phyloP scores from a whole-genome alignment of 345 rosid species.

The Gossypium longicalyx region DNA sequence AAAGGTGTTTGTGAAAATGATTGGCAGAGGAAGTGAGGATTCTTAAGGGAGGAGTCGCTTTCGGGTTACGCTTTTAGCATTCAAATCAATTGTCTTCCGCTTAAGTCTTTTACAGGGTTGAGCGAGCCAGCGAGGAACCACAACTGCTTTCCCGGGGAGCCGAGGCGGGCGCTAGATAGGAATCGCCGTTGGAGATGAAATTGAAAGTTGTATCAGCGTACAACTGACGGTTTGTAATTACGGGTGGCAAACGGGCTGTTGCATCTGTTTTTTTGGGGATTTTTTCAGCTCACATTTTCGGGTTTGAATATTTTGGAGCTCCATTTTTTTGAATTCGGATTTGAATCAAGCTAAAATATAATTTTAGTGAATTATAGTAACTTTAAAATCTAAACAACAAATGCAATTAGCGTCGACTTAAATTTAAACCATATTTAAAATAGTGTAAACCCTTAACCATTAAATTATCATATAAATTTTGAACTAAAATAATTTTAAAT shows the following conservation, averaged over 20 bases:
- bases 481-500: no score
- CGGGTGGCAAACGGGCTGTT: no score
- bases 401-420: fast-evolving
- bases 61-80: constrained; percentile 2
- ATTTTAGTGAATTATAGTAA: no score
- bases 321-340: no score
- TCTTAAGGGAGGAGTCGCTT: neutral
- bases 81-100: neutral
- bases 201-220: neutral
- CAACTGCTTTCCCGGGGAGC: constrained; percentile 2
- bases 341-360: no score
- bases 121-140: neutral
- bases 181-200: constrained; percentile 1
- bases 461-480: fast-evolving
- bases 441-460: fast-evolving
- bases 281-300: no score
- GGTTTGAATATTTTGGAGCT: no score
- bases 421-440: no score
- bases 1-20: neutral
- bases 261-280: no score
- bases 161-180: neutral
- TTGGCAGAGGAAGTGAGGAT: neutral
- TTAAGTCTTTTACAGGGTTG: neutral
- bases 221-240: neutral
- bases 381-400: no score